Percentiles rank a stretch among this genome's conserved stretches.
These are phyloP conservation scores for Chaetomium globosum DNA, from an alignment of 2,329 filamentous ascomycete genomes.

Conservation along the genomic window DNA sequence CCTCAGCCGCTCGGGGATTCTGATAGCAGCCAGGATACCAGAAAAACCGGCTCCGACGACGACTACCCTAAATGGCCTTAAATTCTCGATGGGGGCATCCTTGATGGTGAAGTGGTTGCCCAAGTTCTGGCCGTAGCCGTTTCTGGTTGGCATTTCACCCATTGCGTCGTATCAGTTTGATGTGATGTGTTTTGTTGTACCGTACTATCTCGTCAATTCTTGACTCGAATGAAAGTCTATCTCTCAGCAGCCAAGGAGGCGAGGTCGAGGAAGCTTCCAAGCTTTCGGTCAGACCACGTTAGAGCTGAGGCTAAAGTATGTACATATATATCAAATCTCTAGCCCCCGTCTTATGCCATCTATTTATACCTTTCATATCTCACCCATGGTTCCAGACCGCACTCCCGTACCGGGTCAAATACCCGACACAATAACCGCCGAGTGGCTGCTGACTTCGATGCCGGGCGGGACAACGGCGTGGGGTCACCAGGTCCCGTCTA, in stretches of 20 bases:
- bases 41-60: conserved; percentile 44
- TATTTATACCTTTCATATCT: not conserved
- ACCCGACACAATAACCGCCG: conserved; percentile 16
- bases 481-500: not conserved
- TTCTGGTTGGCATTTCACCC: conserved; percentile 7
- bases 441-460: not conserved
- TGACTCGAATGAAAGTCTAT: not conserved
- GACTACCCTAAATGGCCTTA: conserved; percentile 41
- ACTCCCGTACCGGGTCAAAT: conserved; percentile 6
- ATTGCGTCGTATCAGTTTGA: not conserved
- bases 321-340: not conserved
- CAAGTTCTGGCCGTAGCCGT: conserved; percentile 13
- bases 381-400: not conserved
- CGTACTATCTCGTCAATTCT: not conserved
- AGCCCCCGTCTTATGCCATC: not conserved
- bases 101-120: conserved; percentile 35
- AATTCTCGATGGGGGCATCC: conserved; percentile 40
- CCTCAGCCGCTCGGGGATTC: conserved; percentile 42
- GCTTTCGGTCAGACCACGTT: not conserved
- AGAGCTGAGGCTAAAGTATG: not conserved
- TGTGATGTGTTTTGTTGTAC: not conserved
- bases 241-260: not conserved
- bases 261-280: not conserved
- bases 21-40: conserved; percentile 42
- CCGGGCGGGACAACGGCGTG: not conserved